These are phyloP conservation scores for Eucalyptus grandis DNA, from an alignment of 345 rosid genomes.

Conservation along the genomic window DNA sequence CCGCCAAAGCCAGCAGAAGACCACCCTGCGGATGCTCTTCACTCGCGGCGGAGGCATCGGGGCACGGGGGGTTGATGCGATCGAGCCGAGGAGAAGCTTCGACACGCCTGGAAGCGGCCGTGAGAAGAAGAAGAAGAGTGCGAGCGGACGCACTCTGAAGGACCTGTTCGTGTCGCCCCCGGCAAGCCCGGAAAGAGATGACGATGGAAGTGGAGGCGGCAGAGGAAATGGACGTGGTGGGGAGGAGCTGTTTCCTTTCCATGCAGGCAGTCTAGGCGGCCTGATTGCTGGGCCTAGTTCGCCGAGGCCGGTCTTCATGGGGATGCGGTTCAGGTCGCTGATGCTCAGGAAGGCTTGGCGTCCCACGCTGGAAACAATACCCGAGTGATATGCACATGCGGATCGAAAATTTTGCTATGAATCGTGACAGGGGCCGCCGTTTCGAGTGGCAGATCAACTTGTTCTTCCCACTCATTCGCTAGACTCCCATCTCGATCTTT, in stretches of 20 bases:
- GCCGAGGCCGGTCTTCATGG: constrained; percentile 48
- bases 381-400: constrained; percentile 14
- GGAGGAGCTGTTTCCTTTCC: constrained; percentile 6
- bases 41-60: constrained; percentile 21
- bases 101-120: neutral
- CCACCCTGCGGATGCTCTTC: constrained; percentile 68
- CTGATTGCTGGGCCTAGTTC: constrained; percentile 15
- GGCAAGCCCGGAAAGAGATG: neutral
- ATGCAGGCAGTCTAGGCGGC: constrained; percentile 5
- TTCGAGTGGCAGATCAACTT: neutral
- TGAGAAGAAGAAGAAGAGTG: constrained; percentile 21
- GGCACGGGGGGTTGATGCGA: constrained; percentile 10
- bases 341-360: constrained; percentile 60
- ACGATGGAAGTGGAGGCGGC: neutral
- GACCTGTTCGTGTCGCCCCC: constrained; percentile 58
- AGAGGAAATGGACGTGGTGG: neutral
- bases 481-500: neutral
- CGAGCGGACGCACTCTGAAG: constrained; percentile 22
- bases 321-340: constrained; percentile 46
- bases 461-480: neutral
- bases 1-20: constrained; percentile 58
- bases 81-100: neutral
- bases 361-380: constrained; percentile 57
- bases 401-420: neutral
- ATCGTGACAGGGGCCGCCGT: neutral